Conservation (phyloP, 495 filamentous ascomycete species). For the Penicillium macrosclerotiorum region DNA sequence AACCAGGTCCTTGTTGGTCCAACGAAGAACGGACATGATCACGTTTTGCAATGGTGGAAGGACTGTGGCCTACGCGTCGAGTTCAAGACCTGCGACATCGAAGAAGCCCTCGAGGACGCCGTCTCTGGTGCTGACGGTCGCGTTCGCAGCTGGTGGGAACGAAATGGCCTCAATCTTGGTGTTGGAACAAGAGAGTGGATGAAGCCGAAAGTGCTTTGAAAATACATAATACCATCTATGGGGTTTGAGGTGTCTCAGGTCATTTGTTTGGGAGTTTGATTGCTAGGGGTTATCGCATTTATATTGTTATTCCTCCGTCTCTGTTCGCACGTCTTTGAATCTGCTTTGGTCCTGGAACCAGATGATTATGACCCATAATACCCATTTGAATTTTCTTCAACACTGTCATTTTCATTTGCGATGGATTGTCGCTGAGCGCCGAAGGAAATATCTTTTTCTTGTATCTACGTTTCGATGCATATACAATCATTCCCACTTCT, state of each 20-base stretch:
- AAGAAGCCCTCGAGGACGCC: constrained; percentile 88
- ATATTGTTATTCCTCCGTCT: background rate
- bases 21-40: constrained; percentile 80
- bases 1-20: constrained; percentile 84
- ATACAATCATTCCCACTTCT: constrained; percentile 18
- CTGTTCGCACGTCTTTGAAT: constrained; percentile 3
- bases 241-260: constrained; percentile 5
- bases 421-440: background rate
- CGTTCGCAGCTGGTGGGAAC: constrained; percentile 85
- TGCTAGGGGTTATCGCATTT: background rate
- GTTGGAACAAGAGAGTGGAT: constrained; percentile 92
- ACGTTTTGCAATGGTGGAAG: constrained; percentile 91
- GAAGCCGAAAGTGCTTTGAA: constrained; percentile 66
- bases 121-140: constrained; percentile 58
- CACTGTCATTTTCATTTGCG: constrained; percentile 10
- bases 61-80: constrained; percentile 72
- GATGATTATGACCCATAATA: constrained; percentile 26
- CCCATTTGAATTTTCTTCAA: constrained; percentile 24
- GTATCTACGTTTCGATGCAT: constrained; percentile 2
- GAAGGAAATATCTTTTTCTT: background rate
- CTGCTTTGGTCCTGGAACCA: constrained; percentile 16
- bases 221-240: constrained; percentile 1
- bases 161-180: constrained; percentile 82
- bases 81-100: constrained; percentile 93
- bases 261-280: constrained; percentile 5